Base-by-base conservation (phyloP, 257 asterid genomes). In the Jasminum sambac region DNA sequence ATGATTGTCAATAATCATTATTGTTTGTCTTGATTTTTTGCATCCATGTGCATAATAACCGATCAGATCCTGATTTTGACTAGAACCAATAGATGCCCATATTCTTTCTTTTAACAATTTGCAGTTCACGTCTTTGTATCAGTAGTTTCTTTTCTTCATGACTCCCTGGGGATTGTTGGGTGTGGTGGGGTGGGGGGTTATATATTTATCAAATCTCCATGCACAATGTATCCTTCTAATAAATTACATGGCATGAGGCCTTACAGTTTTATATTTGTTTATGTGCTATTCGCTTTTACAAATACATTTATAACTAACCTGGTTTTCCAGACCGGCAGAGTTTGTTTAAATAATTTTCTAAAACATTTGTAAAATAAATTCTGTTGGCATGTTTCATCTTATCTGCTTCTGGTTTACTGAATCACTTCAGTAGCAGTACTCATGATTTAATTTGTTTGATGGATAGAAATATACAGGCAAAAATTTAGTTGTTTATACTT, bases 71-170 rank as follows among this genome's bases (percentile, higher is more conserved):
- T 59, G 62, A 25, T 48, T 52, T 9, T 52, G 39, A 55, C 63
- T 23, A 34, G 11, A 46, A 36, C 50, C 52, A 24, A 25, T 38
- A 65, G 11, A 44, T 40, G 8, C 34, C 55, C 17, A 25, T 5
- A 40, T 44, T 77, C 46, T 64, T 69, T 70, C 41, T 24, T 63
- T 12, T 39, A 44, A 25, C 44, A 68, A 72, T 17, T 64, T 23
- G 46, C 12, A 26, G 25, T 48, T 66, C 50, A 68, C 61, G 13
- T 24, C 10, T 48, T 16, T 8, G 30, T 8, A 12, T 17, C 60
- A 17, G 26, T 17, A n/a, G n/a, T n/a, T n/a, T n/a, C n/a, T n/a
- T n/a, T n/a, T n/a, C n/a, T n/a, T n/a, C n/a, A n/a, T n/a, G n/a
- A n/a, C n/a, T n/a, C n/a, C n/a, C n/a, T n/a, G n/a, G n/a, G n/a